A percentile compares a stretch with the other conserved stretches of the same genome.
phyloP scores from a whole-genome alignment of 805 yeast genomes.

The Komagataella mondaviorum region DNA sequence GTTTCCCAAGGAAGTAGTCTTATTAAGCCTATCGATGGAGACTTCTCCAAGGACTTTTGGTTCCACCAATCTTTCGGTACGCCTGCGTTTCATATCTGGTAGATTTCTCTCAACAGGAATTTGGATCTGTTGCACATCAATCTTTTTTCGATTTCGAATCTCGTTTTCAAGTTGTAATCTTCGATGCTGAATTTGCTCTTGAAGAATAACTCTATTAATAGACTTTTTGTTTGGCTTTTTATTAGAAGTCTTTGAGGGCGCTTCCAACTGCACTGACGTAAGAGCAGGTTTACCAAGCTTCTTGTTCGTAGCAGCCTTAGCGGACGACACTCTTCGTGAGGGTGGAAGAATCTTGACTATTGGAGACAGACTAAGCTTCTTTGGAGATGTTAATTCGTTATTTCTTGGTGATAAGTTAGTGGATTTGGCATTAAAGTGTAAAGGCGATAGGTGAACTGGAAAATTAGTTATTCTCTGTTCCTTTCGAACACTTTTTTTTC shows the following conservation, averaged over 20 bases:
- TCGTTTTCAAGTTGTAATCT: not conserved
- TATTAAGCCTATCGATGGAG: not conserved
- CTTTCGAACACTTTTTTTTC: slow-evolving; percentile 1
- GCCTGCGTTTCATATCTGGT: not conserved
- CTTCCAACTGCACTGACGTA: not conserved
- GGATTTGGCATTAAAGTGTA: not conserved
- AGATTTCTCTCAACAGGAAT: not conserved
- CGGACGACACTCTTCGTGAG: not conserved
- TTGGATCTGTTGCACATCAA: not conserved
- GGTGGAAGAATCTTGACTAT: not conserved
- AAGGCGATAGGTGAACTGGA: not conserved
- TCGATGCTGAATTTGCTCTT: not conserved
- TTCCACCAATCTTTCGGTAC: not conserved
- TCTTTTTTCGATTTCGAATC: not conserved
- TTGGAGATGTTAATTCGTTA: not conserved
- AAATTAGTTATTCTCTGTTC: not conserved
- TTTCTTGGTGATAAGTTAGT: not conserved
- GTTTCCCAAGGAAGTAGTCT: not conserved
- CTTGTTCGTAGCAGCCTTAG: not conserved
- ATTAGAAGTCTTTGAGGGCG: not conserved
- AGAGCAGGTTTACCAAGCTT: not conserved
- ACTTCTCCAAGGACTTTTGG: not conserved
- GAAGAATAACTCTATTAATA: not conserved
- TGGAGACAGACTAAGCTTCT: not conserved
- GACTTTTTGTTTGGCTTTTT: not conserved